Evolutionary conservation across 345 rosid species (phyloP).

Genomic region (Dovyalis caffra): DNA sequence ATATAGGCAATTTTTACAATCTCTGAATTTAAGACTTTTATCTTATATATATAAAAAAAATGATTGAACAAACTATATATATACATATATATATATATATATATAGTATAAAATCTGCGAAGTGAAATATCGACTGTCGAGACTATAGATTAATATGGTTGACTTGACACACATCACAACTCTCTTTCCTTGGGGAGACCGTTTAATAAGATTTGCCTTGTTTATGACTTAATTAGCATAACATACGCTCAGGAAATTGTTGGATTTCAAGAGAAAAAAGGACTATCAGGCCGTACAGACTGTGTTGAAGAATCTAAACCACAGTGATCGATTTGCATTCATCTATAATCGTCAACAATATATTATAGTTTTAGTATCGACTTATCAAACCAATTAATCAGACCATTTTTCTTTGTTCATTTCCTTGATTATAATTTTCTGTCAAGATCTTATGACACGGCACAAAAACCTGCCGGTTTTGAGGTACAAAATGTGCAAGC

Average conservation of each 20-base stretch:
- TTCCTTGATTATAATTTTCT: neutral
- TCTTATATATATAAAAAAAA: too few relatives aligned
- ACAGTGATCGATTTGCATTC: neutral
- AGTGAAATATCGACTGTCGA: too few relatives aligned
- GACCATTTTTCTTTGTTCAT: too few relatives aligned
- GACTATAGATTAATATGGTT: too few relatives aligned
- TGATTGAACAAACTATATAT: too few relatives aligned
- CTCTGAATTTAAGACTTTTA: too few relatives aligned
- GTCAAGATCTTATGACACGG: conserved; percentile 10
- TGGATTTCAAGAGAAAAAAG: neutral
- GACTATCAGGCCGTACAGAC: neutral
- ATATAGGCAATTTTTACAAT: too few relatives aligned
- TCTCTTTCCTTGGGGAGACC: neutral
- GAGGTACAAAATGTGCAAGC: neutral
- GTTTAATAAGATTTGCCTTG: neutral
- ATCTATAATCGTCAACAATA: neutral
- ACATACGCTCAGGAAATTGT: neutral
- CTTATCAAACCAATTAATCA: too few relatives aligned
- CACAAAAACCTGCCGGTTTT: conserved; percentile 4
- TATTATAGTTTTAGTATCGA: neutral
- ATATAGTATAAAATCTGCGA: too few relatives aligned
- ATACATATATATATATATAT: too few relatives aligned
- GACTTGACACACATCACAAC: too few relatives aligned
- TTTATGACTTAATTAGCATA: neutral
- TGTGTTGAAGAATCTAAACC: neutral